phyloP scores from a whole-genome alignment of 129 eudicot species.

The Flaveria sonorensis region DNA sequence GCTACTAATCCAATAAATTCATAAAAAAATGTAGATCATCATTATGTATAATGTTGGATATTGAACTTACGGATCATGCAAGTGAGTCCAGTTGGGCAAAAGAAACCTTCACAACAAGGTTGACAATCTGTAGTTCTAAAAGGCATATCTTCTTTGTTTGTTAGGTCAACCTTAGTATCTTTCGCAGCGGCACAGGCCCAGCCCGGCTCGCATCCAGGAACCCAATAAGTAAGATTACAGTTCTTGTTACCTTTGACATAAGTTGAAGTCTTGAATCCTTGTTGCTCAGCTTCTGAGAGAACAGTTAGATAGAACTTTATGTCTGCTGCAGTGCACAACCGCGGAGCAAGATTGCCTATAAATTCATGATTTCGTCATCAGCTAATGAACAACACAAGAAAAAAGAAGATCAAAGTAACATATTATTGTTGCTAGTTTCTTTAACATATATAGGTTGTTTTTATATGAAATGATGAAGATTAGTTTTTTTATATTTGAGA shows the following conservation, averaged over 20 bases:
- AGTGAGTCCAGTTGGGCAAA: conserved; percentile 90
- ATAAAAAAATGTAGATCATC: too few species aligned
- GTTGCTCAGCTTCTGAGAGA: conserved; percentile 44
- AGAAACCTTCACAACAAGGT: conserved; percentile 94
- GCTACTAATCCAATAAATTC: too few species aligned
- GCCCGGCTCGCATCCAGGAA: conserved; percentile 90
- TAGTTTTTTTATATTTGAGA: too few species aligned
- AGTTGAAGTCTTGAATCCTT: conserved; percentile 35
- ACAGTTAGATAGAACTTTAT: conserved; percentile 57
- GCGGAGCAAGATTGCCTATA: conserved; percentile 56
- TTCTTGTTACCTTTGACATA: conserved; percentile 69
- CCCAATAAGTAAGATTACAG: conserved; percentile 81
- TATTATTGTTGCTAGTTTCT: background rate
- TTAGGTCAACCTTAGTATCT: conserved; percentile 51
- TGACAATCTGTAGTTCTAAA: conserved; percentile 52
- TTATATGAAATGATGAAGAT: too few species aligned
- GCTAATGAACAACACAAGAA: conserved; percentile 5
- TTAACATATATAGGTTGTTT: too few species aligned
- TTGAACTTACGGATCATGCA: conserved; percentile 96
- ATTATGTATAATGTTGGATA: background rate
- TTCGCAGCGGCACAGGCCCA: conserved; percentile 74
- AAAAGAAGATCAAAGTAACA: background rate
- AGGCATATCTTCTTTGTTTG: conserved; percentile 60
- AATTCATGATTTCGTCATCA: conserved; percentile 18
- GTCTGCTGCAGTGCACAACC: conserved; percentile 88